Conservation (phyloP, 2,329 filamentous ascomycete genomes). For the Verruconis gallopava region DNA sequence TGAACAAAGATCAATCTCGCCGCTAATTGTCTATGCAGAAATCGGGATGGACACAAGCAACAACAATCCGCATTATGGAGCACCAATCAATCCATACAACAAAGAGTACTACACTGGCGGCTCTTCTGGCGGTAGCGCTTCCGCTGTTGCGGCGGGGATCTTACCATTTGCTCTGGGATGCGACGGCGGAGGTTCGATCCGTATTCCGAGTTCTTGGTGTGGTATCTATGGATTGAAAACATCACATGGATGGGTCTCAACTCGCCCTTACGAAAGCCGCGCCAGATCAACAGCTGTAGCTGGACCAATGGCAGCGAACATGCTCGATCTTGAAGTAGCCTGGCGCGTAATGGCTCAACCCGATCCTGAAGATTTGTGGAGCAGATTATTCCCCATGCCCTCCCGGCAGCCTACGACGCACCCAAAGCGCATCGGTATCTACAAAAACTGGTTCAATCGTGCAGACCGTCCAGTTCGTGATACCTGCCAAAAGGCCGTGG, state of each 20-base stretch:
- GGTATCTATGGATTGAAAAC: slow-evolving; percentile 74
- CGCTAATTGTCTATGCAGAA: slow-evolving; percentile 40
- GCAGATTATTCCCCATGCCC: slow-evolving; percentile 49
- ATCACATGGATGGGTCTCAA: slow-evolving; percentile 56
- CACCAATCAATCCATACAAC: slow-evolving; percentile 68
- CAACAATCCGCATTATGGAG: slow-evolving; percentile 63
- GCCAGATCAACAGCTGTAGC: slow-evolving; percentile 51
- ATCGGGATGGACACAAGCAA: slow-evolving; percentile 67
- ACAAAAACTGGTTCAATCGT: slow-evolving; percentile 54
- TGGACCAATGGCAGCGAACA: slow-evolving; percentile 64
- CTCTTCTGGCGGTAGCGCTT: slow-evolving; percentile 65
- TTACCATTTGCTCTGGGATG: slow-evolving; percentile 64
- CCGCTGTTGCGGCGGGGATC: slow-evolving; percentile 55
- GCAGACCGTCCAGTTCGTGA: slow-evolving; percentile 51
- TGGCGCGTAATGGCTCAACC: slow-evolving; percentile 69
- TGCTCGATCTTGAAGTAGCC: slow-evolving; percentile 66
- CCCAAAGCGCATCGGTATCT: slow-evolving; percentile 54
- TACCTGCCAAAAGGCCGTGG: slow-evolving; percentile 49
- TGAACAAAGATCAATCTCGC: too few species aligned
- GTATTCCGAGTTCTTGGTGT: slow-evolving; percentile 63
- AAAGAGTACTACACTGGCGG: slow-evolving; percentile 65
- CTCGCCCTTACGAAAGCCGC: slow-evolving; percentile 43
- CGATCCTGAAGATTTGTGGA: slow-evolving; percentile 48
- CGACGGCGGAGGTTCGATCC: slow-evolving; percentile 63
- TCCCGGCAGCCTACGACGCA: slow-evolving; percentile 20